Conservation (phyloP, 2,329 filamentous ascomycete genomes). For the Colletotrichum kahawae region DNA sequence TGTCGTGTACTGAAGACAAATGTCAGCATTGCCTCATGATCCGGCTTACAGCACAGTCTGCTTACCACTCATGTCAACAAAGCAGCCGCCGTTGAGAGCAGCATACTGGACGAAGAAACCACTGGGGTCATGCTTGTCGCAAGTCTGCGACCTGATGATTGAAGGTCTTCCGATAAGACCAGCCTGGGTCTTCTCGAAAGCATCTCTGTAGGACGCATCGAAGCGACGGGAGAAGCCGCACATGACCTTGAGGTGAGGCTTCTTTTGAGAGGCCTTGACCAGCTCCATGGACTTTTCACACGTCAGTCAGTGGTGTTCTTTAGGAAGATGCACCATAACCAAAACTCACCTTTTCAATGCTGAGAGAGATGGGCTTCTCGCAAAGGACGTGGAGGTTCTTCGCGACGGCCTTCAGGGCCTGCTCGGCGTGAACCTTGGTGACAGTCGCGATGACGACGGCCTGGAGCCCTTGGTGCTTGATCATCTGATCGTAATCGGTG, state of each 20-base stretch:
- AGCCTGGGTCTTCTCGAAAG: conserved; percentile 52
- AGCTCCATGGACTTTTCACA: conserved; percentile 55
- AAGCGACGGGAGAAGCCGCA: conserved; percentile 50
- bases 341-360: conserved; percentile 58
- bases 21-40: not conserved
- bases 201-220: conserved; percentile 68
- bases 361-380: conserved; percentile 65
- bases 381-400: conserved; percentile 60
- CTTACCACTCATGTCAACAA: conserved; percentile 56
- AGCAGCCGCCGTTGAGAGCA: conserved; percentile 69
- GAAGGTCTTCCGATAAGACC: conserved; percentile 65
- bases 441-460: conserved; percentile 46
- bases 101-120: conserved; percentile 74
- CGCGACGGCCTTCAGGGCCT: conserved; percentile 61
- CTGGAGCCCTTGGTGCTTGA: conserved; percentile 40
- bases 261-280: conserved; percentile 57
- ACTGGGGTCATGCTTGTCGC: conserved; percentile 67
- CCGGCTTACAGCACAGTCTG: not conserved
- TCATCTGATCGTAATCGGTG: conserved; percentile 50
- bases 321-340: not conserved
- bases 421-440: conserved; percentile 61
- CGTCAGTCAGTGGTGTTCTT: conserved; percentile 22
- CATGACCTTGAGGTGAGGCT: conserved; percentile 68
- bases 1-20: not conserved
- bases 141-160: conserved; percentile 69